Base-by-base conservation (phyloP, 495 filamentous ascomycete genomes). In the Cryomyces minteri region DNA sequence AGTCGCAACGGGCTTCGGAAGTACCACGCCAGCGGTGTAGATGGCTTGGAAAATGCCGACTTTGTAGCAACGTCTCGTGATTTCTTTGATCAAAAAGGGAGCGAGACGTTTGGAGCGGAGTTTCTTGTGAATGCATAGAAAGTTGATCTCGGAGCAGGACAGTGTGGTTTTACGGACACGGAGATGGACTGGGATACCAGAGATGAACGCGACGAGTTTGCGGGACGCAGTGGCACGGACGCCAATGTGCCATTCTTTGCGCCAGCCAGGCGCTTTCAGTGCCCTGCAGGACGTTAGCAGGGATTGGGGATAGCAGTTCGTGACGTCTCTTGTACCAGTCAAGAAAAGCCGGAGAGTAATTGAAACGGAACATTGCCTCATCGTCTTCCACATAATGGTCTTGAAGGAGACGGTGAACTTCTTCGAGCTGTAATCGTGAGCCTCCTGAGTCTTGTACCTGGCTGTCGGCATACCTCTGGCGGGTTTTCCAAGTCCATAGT, bases 91-190 rank as follows among this genome's bases (percentile, higher is more conserved):
- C 37, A 98, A 73, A 4, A 94, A 80, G 0, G 90, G 90, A 0
- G 90, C 74, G 36, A 98, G 72, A 8, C 92, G 78, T 63, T 98
- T 95, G 10, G 80, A 76, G 38, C 92, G 82, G 6, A 98, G 76
- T 63, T 95, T 96, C 69, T 94, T 96, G 70, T 96, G 92, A 50
- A 96, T 76, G 59, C 85, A 92, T 43, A 98, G 80, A 68, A 94
- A 96, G 65, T 98, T 96, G 64, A 96, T 87, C 59, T 98, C 90
- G 32, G 81, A 87, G 45, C 79, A 77, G 43, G 77, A 76, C 52
- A 96, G 60, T 40, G 70, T 63, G 41, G 82, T 81, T 40, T 77
- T 67, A 30, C 87, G 83, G 18, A 96, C 79, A 41, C 82, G 83
- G 30, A 96, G 63, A 40, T 75, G 69, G 39, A 84, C 76, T 1